Percentiles rank a stretch among this genome's conserved stretches.
Conservation (phyloP, 805 yeast genomes). For the Sugiyamaella boreocaroliniensis region DNA sequence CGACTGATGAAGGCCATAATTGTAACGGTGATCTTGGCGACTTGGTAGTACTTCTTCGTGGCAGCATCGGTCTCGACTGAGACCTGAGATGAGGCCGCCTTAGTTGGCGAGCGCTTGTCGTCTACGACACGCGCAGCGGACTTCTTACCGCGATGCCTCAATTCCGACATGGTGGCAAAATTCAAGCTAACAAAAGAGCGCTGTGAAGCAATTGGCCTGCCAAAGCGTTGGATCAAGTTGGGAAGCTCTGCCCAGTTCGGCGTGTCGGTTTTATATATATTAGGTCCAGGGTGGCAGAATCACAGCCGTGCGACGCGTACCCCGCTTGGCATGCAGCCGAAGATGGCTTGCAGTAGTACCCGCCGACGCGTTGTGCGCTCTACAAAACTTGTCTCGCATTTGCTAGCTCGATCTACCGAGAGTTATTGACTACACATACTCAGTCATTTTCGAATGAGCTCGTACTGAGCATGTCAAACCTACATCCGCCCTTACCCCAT, state of each 20-base stretch:
- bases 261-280: neutral
- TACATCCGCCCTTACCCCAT: neutral
- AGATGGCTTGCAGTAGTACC: neutral
- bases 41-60: neutral
- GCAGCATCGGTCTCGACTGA: neutral
- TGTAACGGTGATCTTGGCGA: constrained; percentile 40
- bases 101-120: neutral
- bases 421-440: too few relatives aligned
- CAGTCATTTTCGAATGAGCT: too few relatives aligned
- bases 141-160: neutral
- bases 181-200: neutral
- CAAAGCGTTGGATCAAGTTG: too few relatives aligned
- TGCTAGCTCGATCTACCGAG: too few relatives aligned
- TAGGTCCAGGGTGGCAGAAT: neutral
- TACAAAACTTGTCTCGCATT: too few relatives aligned
- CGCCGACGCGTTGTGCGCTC: too few relatives aligned
- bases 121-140: neutral
- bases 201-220: too few relatives aligned
- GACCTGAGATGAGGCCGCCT: neutral
- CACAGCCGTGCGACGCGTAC: neutral
- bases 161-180: neutral
- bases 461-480: too few relatives aligned
- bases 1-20: constrained; percentile 63
- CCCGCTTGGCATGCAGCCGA: too few relatives aligned
- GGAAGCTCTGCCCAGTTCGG: too few relatives aligned